Percentiles rank a stretch among this genome's conserved stretches.
Evolutionary conservation across 1,284 basidiomycete genomes (phyloP).

Genomic region (Ustanciosporium gigantosporum): DNA sequence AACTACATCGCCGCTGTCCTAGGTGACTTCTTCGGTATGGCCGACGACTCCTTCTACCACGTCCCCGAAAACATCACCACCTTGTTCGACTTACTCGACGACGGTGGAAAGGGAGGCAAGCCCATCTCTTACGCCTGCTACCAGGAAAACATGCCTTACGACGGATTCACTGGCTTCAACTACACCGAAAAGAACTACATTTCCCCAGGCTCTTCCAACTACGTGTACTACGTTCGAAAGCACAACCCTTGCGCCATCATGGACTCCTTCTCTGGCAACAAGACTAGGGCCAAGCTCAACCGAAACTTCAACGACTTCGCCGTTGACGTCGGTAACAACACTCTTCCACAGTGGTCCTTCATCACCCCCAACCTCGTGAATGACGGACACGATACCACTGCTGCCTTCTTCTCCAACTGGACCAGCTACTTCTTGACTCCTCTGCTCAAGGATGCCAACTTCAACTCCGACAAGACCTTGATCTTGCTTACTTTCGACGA

Average conservation of each 20-base stretch:
- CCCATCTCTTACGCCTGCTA: conserved; percentile 63
- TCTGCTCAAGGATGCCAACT: conserved; percentile 64
- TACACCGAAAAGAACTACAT: conserved; percentile 65
- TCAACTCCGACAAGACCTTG: conserved; percentile 67
- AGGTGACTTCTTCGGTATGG: conserved; percentile 69
- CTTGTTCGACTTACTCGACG: conserved; percentile 71
- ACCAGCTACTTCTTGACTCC: conserved; percentile 68
- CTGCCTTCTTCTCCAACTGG: conserved; percentile 66
- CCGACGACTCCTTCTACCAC: conserved; percentile 64
- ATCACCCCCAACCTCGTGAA: conserved; percentile 71
- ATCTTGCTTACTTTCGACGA: conserved; percentile 69
- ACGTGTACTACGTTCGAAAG: conserved; percentile 61
- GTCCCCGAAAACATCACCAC: conserved; percentile 65
- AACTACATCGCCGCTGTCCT: conserved; percentile 65
- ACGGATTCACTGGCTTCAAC: conserved; percentile 65
- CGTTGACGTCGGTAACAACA: conserved; percentile 64
- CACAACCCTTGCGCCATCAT: conserved; percentile 66
- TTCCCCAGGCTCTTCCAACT: conserved; percentile 61
- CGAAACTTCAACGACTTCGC: conserved; percentile 69
- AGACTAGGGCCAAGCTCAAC: conserved; percentile 64
- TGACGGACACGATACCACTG: conserved; percentile 69
- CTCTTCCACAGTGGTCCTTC: conserved; percentile 69
- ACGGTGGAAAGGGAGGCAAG: conserved; percentile 62
- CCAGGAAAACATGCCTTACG: conserved; percentile 67
- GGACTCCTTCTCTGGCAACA: conserved; percentile 64